Evolutionary conservation across 148 eudicot species (phyloP), one percentile per base, ranked within the genome.

Genomic region (Rhododendron ovatum): DNA sequence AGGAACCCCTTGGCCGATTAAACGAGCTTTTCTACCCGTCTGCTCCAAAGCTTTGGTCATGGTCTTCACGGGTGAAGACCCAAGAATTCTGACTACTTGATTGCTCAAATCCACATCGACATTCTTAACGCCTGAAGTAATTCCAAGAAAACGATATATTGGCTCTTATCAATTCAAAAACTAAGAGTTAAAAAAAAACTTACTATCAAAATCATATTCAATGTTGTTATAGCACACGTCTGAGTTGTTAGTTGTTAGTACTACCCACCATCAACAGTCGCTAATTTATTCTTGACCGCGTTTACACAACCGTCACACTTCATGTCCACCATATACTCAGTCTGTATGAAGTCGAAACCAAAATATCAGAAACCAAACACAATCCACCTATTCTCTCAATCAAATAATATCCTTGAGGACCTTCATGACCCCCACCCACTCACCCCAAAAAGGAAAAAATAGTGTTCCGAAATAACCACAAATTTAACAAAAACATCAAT

Each of bases 241-340:
- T 26, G 4, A 69, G 78, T 55, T 76, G 28, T 17, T 11, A 69
- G 78, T 55, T 76, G 24, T 17, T 11, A 78, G n/a, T n/a, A n/a
- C 37, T 71, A 87, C 89, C 65, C 84, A 95, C 99, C 99, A 80
- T 93, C 90, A 85, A 97, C 86, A 37, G 94, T 93, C 87, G 91
- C 90, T 85, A 97, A 79, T 84, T 95, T 97, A 85, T 82, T 91
- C 90, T 90, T 93, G 67, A 97, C 98, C 30, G 98, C 90, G 41
- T 84, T 91, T 39, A 95, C 98, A 91, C 99, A 95, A 37, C 96
- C 96, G 82, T 97, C 98, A 85, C 99, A 93, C 85, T 88, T 90
- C 98, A 96, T 96, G 87, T 96, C 98, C 90, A 96, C 99, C 99
- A 96, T 93, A 81, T 92, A 96, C 87, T 96, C 99, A 24, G 98